Conservation (phyloP, 148 eudicot species). For the Arctostaphylos glauca region DNA sequence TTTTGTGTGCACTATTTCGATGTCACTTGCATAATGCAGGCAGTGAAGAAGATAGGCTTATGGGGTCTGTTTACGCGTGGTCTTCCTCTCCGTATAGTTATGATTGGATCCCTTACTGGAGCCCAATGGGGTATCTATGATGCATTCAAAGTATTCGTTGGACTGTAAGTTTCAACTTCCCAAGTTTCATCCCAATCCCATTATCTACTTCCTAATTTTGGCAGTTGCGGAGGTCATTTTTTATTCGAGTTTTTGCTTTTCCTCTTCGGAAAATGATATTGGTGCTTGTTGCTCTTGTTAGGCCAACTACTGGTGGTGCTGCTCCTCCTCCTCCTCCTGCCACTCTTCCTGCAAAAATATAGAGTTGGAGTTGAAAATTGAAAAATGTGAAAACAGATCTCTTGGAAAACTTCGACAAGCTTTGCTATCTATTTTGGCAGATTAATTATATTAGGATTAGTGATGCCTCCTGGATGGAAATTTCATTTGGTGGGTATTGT, state of each 20-base stretch:
- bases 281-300: not conserved
- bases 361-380: not conserved
- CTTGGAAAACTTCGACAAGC: not conserved
- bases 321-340: slow-evolving; percentile 10
- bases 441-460: not conserved
- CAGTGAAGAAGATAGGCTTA: slow-evolving; percentile 29
- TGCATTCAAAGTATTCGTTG: slow-evolving; percentile 28
- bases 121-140: slow-evolving; percentile 30
- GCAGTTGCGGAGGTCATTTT: too few species aligned
- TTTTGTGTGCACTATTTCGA: not conserved
- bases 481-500: not conserved
- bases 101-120: slow-evolving; percentile 34
- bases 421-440: not conserved
- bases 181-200: not conserved
- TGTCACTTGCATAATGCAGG: slow-evolving; percentile 17
- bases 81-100: slow-evolving; percentile 29
- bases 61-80: slow-evolving; percentile 33
- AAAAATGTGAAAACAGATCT: not conserved
- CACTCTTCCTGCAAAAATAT: slow-evolving; percentile 1
- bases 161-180: slow-evolving; percentile 24
- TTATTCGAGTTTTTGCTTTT: not conserved
- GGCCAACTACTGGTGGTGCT: slow-evolving; percentile 31
- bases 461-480: not conserved
- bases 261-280: not conserved
- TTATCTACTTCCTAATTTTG: not conserved